Conservation (phyloP, 2,329 filamentous ascomycete species). For the Monilinia polystroma region DNA sequence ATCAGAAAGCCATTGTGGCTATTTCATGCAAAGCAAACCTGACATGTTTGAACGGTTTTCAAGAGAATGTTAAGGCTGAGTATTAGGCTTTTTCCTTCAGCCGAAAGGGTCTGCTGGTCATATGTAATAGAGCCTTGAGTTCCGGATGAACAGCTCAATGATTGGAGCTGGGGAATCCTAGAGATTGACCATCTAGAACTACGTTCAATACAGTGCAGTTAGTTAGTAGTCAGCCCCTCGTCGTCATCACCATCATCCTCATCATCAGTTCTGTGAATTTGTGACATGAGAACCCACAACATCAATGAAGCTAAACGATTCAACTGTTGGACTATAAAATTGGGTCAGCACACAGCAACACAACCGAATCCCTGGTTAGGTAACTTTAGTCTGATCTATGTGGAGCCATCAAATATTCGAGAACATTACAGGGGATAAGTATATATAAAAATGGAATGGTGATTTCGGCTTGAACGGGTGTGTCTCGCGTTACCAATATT, state of each 20-base stretch:
- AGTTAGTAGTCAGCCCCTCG: too few relatives aligned
- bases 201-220: too few relatives aligned
- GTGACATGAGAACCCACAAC: neutral
- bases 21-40: neutral
- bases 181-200: neutral
- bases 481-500: neutral
- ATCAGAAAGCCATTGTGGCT: neutral
- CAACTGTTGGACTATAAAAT: neutral
- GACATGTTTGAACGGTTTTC: neutral
- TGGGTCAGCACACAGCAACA: neutral
- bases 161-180: neutral
- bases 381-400: neutral
- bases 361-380: constrained; percentile 3
- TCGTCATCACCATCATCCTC: neutral
- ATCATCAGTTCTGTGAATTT: neutral
- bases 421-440: neutral
- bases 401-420: constrained; percentile 14
- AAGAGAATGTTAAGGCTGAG: neutral
- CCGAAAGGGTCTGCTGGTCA: neutral
- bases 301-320: neutral
- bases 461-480: constrained; percentile 12
- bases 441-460: constrained; percentile 7
- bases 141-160: neutral
- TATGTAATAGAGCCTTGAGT: neutral
- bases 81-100: neutral